phyloP scores from a whole-genome alignment of 23 red algal species.

The Gracilaria gracilis region DNA sequence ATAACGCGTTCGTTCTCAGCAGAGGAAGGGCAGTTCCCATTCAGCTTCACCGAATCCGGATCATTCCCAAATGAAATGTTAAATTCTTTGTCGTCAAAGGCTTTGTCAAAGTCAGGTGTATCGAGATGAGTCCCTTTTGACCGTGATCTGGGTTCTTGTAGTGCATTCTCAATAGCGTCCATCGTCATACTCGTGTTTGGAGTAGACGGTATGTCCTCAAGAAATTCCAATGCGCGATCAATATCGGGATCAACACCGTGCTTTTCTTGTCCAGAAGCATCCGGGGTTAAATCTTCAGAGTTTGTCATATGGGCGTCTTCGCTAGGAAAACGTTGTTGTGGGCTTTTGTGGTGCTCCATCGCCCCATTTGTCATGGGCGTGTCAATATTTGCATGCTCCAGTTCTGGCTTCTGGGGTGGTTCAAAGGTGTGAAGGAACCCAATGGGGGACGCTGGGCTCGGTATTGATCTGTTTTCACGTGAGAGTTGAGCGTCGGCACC shows the following conservation, averaged over 20 bases:
- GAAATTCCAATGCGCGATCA: slow-evolving; percentile 31
- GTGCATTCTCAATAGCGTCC: slow-evolving; percentile 54
- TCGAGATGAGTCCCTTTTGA: slow-evolving; percentile 40
- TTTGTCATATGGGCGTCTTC: slow-evolving; percentile 2
- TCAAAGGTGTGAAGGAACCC: not conserved
- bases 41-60: not conserved
- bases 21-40: slow-evolving; percentile 1
- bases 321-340: not conserved
- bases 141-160: slow-evolving; percentile 1
- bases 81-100: slow-evolving; percentile 26
- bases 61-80: not conserved
- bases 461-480: not conserved
- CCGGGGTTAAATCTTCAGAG: not conserved
- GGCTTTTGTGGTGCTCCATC: not conserved
- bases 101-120: slow-evolving; percentile 34
- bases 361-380: not conserved
- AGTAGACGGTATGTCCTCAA: slow-evolving; percentile 55
- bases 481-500: not conserved
- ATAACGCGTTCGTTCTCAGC: slow-evolving; percentile 44
- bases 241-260: slow-evolving; percentile 4
- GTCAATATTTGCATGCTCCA: not conserved
- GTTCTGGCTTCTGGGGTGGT: not conserved
- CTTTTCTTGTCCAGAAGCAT: not conserved
- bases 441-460: not conserved
- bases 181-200: slow-evolving; percentile 56